Conservation (phyloP, 2,329 filamentous ascomycete species). For the Pyrenophora teres region DNA sequence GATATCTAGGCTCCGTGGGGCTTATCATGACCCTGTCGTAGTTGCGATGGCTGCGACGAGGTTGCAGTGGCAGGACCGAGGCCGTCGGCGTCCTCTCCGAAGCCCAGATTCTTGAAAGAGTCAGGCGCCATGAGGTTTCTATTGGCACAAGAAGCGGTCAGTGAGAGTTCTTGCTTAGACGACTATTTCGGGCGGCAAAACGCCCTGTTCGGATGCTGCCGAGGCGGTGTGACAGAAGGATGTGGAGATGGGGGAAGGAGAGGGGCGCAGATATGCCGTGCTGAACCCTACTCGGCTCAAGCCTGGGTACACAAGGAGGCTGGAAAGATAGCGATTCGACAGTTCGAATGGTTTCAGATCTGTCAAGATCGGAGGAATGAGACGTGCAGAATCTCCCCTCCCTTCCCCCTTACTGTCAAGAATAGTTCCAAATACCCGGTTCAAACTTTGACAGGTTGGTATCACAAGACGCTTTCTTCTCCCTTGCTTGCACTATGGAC, state of each 20-base stretch:
- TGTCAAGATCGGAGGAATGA: constrained; percentile 32
- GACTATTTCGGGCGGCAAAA: background rate
- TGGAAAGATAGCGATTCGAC: constrained; percentile 26
- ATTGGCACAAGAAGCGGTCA: constrained; percentile 23
- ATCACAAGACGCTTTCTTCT: constrained; percentile 28
- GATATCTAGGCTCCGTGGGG: constrained; percentile 28
- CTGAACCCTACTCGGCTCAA: constrained; percentile 16
- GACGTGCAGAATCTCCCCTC: constrained; percentile 11
- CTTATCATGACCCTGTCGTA: constrained; percentile 27
- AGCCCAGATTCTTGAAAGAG: constrained; percentile 92
- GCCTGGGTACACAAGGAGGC: constrained; percentile 18
- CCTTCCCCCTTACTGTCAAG: constrained; percentile 28
- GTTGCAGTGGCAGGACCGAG: constrained; percentile 31
- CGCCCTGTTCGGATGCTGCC: constrained; percentile 28
- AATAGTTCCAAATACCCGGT: constrained; percentile 1
- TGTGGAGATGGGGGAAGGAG: constrained; percentile 15
- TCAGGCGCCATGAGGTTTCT: constrained; percentile 94
- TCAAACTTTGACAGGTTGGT: constrained; percentile 40
- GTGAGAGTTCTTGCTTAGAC: constrained; percentile 10
- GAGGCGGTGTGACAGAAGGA: constrained; percentile 29
- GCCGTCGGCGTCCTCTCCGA: constrained; percentile 58
- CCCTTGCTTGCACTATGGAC: constrained; percentile 24
- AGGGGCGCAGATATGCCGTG: constrained; percentile 5
- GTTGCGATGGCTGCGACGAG: constrained; percentile 30
- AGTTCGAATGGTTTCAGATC: constrained; percentile 34